Evolutionary conservation across 2,329 filamentous ascomycete species (phyloP).

Genomic region (Magnaporthales sp.): DNA sequence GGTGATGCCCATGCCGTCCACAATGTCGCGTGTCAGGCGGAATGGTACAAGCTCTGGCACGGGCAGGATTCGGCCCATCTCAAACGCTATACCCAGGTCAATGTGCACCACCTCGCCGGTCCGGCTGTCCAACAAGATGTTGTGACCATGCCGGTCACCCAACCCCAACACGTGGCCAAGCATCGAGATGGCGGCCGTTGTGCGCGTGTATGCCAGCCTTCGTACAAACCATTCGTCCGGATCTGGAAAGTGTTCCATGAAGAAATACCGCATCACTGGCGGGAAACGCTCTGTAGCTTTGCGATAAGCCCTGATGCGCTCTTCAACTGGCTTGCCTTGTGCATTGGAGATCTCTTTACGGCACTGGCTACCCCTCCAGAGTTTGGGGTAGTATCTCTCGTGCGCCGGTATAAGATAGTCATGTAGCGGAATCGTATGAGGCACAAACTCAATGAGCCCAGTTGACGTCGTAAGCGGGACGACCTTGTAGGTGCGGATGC

Average conservation of each 20-base stretch:
- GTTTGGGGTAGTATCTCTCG: slow-evolving; percentile 74
- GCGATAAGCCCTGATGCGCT: slow-evolving; percentile 66
- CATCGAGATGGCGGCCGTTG: slow-evolving; percentile 90
- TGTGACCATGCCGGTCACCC: slow-evolving; percentile 91
- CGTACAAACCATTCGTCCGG: slow-evolving; percentile 94
- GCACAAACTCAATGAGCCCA: slow-evolving; percentile 95
- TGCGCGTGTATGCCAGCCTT: slow-evolving; percentile 83
- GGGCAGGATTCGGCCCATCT: slow-evolving; percentile 88
- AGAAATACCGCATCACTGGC: slow-evolving; percentile 93
- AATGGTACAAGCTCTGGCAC: slow-evolving; percentile 96
- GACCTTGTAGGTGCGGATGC: slow-evolving; percentile 95
- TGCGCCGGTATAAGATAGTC: slow-evolving; percentile 91
- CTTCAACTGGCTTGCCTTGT: slow-evolving; percentile 60
- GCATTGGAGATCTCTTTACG: slow-evolving; percentile 71
- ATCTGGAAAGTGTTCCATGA: slow-evolving; percentile 87
- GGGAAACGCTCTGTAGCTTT: slow-evolving; percentile 75
- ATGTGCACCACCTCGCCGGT: slow-evolving; percentile 95
- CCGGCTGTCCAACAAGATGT: slow-evolving; percentile 84
- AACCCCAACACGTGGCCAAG: slow-evolving; percentile 88
- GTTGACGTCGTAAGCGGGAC: slow-evolving; percentile 76
- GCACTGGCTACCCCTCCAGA: slow-evolving; percentile 67
- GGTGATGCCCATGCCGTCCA: slow-evolving; percentile 94
- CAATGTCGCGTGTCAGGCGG: slow-evolving; percentile 83
- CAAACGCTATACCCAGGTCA: slow-evolving; percentile 93
- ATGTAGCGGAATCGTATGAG: slow-evolving; percentile 84